Evolutionary conservation across 2,329 filamentous ascomycete genomes (phyloP), one percentile per base, ranked within the genome.

Genomic region (Curvularia sp.): DNA sequence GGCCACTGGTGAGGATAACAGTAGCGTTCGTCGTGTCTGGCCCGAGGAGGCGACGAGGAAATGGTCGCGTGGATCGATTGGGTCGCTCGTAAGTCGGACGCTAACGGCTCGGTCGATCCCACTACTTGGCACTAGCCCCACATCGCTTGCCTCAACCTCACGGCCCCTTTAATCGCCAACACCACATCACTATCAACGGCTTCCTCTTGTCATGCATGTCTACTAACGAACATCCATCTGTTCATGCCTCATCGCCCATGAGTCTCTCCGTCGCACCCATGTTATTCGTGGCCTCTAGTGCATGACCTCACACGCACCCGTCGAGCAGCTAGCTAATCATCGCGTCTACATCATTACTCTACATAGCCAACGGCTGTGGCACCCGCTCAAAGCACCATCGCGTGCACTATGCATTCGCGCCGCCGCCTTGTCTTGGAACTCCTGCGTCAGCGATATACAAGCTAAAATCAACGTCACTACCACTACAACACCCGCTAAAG

Each of bases 101-200:
- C 57, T 41, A 57, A 55, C 52, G 57, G 53, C 57, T 57, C 57
- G 48, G 53, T 59, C 53, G 57, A 59, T 59, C 57, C 41, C 10
- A 27, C 57, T 49, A 49, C 43, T 1, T 8, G 38, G 28, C 38
- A 18, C 39, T 53, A 53, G 49, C 23, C 41, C 52, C 45, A 50
- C 23, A 34, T 53, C 49, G 45, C 39, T 46, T 53, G 18, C 49
- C 43, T 53, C 57, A 57, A 45, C 43, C 54, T 60, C 43, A 53
- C 32, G 39, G 25, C 49, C 36, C 12, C 46, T 23, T 39, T 28
- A 10, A 45, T 18, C 36, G 43, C 32, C 38, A 18, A 27, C 45
- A 55, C 27, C 39, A 34, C 28, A 18, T 21, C 30, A 48, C 12
- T 45, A 38, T 21, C 56, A 59, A 41, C 52, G 41, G 51, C 46